Base-by-base conservation (phyloP, 1,284 basidiomycete genomes). In the Ganoderma multipileum region DNA sequence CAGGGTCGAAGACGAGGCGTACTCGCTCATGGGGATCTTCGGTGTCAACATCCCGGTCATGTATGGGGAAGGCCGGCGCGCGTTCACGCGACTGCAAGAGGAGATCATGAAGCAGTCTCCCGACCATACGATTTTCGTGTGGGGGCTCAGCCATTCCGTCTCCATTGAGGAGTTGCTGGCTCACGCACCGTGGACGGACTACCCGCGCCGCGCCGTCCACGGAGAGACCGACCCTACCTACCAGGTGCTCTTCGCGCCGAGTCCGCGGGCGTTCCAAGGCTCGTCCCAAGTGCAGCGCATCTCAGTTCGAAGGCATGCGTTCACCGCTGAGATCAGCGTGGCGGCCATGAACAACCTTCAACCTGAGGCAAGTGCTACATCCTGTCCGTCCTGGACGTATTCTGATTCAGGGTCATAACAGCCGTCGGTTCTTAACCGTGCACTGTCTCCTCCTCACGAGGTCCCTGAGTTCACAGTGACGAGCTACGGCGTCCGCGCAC, bases 21-120 rank as follows among this genome's bases (percentile, higher is more conserved):
- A 62, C n/a, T 66, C 65, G 54, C 61, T 66, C 52, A 66, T 62
- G 65, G 65, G 65, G 18, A 66, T 66, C 58, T 66, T 55, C 28
- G 59, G 65, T 1, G 59, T 66, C 50, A 61, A 66, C 50, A 66
- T 61, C 36, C 59, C 65, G 16, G 28, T 66, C 65, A 66, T 61
- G 64, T 65, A 65, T 23, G 64, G 64, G 14, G 64, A 65, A 36
- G 64, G 64, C 23, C 64, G 64, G 14, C 28, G 64, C 8, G 64
- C 64, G 11, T 65, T 61, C 36, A 39, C 54, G 26, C 63, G 63
- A 11, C 41, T 64, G 11, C 63, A 59, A 26, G 65, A 66, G 59
- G 65, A 66, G 59, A 66, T 61, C 65, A 66, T 66, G 65, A 66
- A 55, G 65, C 65, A 66, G 50, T 66, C 59, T 0, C 65, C 65